Conservation (phyloP, 441 rosid genomes). For the Erodium moschatum region DNA sequence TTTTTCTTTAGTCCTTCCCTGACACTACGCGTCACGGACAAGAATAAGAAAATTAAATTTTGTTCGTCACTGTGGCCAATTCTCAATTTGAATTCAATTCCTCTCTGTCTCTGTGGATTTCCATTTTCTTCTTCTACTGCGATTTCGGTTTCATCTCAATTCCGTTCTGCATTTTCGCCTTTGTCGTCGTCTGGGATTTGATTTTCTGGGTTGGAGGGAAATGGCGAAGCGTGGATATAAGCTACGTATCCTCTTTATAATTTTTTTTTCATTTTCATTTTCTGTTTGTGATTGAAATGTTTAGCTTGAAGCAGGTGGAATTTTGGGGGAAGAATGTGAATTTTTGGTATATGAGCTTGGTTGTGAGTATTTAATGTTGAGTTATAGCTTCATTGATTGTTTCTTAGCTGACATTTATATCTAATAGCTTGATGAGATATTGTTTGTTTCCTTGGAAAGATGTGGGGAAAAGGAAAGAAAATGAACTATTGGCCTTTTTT, state of each 20-base stretch:
- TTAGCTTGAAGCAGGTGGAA: conserved; percentile 22
- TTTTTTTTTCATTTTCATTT: not conserved
- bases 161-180: not conserved
- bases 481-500: not conserved
- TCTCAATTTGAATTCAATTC: not conserved
- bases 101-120: not conserved
- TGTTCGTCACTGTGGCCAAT: not conserved
- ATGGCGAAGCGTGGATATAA: conserved; percentile 93
- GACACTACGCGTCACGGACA: not conserved
- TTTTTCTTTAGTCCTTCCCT: too few species aligned
- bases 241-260: conserved; percentile 72
- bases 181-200: not conserved
- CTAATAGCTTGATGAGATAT: not conserved
- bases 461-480: not conserved
- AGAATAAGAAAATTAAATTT: not conserved
- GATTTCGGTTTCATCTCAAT: not conserved
- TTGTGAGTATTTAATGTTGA: not conserved
- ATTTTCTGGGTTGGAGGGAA: conserved; percentile 20
- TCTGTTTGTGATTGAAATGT: conserved; percentile 2
- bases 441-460: not conserved
- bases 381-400: not conserved
- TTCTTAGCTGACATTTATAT: not conserved
- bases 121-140: not conserved
- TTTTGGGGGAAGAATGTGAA: not conserved
- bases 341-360: not conserved